phyloP scores from a whole-genome alignment of 2,329 filamentous ascomycete genomes.

The Aspergillus brunneoviolaceus region DNA sequence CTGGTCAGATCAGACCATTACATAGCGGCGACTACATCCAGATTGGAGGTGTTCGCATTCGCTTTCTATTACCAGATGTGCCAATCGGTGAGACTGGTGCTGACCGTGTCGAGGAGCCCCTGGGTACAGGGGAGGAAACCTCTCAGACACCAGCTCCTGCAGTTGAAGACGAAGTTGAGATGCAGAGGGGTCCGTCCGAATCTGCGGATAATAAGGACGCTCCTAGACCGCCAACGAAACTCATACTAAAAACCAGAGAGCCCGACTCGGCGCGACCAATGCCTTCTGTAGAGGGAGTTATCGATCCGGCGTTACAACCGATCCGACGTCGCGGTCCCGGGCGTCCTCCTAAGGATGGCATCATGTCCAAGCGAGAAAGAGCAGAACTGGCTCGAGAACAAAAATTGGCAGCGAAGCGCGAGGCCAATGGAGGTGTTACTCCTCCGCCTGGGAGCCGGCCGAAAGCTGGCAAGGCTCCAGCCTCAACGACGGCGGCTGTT shows the following conservation, averaged over 20 bases:
- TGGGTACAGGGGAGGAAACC: conserved; percentile 35
- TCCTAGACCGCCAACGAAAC: conserved; percentile 27
- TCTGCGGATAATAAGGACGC: conserved; percentile 28
- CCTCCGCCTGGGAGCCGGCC: conserved; percentile 37
- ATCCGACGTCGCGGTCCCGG: conserved; percentile 55
- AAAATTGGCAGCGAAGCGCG: conserved; percentile 50
- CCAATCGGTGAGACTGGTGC: conserved; percentile 50
- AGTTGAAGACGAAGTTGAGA: conserved; percentile 43
- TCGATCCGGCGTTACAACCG: conserved; percentile 42
- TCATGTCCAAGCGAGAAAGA: conserved; percentile 65
- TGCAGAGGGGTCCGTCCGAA: conserved; percentile 29
- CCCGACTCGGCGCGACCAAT: conserved; percentile 26
- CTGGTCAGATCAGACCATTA: conserved; percentile 50
- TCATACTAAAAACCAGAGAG: conserved; percentile 33
- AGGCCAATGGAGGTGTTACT: conserved; percentile 49
- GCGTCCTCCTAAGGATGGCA: conserved; percentile 64
- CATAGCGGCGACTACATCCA: conserved; percentile 60
- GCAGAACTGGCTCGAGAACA: conserved; percentile 54
- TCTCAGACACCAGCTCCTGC: conserved; percentile 37
- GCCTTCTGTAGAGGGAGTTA: conserved; percentile 33
- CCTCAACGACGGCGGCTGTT: conserved; percentile 12
- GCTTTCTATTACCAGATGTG: conserved; percentile 57
- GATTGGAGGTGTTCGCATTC: conserved; percentile 58
- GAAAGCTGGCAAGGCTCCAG: conserved; percentile 31
- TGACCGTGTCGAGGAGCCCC: conserved; percentile 46